These are phyloP conservation scores for Aspergillus sp. DNA, from an alignment of 2,329 filamentous ascomycete genomes.

Conservation along the genomic window DNA sequence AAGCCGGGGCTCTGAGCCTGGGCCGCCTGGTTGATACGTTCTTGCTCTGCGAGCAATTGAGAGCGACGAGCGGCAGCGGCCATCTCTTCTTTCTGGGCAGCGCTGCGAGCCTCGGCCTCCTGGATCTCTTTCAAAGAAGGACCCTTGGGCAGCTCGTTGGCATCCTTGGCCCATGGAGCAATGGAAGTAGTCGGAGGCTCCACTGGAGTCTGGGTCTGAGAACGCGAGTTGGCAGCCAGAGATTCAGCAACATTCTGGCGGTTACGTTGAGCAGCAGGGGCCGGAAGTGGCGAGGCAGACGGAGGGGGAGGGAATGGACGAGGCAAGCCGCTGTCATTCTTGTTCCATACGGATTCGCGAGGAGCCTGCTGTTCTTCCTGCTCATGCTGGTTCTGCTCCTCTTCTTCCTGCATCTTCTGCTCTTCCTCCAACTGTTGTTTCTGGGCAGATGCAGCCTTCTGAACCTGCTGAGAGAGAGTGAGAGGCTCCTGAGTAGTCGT, in stretches of 20 bases:
- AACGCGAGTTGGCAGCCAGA: constrained; percentile 58
- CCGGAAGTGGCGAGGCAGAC: constrained; percentile 74
- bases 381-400: constrained; percentile 26
- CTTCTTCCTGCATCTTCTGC: constrained; percentile 23
- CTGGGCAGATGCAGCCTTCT: constrained; percentile 56
- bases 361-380: constrained; percentile 36
- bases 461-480: constrained; percentile 76
- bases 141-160: constrained; percentile 64
- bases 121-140: constrained; percentile 96
- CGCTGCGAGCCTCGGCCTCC: constrained; percentile 87
- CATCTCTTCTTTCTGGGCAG: constrained; percentile 77
- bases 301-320: constrained; percentile 61
- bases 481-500: constrained; percentile 42
- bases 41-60: constrained; percentile 63
- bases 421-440: constrained; percentile 26
- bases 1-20: constrained; percentile 67
- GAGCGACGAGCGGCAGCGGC: constrained; percentile 71
- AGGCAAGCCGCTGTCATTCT: constrained; percentile 61
- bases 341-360: constrained; percentile 51
- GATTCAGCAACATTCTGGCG: constrained; percentile 76
- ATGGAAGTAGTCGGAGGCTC: constrained; percentile 65
- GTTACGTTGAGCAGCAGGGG: constrained; percentile 79
- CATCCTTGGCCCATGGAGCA: constrained; percentile 92
- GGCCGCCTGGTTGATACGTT: constrained; percentile 56
- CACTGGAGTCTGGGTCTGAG: constrained; percentile 68